These are phyloP conservation scores for Adansonia gregorii DNA, from an alignment of 441 rosid species.

Conservation along the genomic window DNA sequence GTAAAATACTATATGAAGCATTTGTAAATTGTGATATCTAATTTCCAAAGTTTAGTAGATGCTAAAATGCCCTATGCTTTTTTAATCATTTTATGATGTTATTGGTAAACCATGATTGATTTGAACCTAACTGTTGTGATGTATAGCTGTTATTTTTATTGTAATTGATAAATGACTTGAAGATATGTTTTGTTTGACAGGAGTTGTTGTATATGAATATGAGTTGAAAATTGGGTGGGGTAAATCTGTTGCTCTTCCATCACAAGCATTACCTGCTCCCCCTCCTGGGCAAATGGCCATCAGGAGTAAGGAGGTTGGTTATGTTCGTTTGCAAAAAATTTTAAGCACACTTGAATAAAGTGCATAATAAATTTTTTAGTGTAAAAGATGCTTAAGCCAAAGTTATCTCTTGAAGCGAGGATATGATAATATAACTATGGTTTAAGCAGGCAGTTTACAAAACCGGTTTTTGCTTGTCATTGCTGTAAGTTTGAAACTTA, in stretches of 20 bases:
- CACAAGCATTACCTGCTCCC: constrained; percentile 99
- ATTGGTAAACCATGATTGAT: constrained; percentile 13
- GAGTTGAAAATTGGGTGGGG: constrained; percentile 99
- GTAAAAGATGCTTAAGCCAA: constrained; percentile 18
- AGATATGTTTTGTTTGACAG: constrained; percentile 49
- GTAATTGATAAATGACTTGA: constrained; percentile 11
- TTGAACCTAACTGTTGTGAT: constrained; percentile 5
- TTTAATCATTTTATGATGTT: constrained; percentile 10
- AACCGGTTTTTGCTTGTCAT: constrained; percentile 17
- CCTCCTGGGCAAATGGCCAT: constrained; percentile 99
- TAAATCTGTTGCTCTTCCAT: constrained; percentile 98
- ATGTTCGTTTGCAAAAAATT: constrained; percentile 29
- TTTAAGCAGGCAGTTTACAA: constrained; percentile 7
- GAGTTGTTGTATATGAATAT: constrained; percentile 91
- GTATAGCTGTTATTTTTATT: not conserved
- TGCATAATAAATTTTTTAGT: constrained; percentile 16
- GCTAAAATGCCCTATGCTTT: not conserved
- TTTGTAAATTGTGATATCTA: constrained; percentile 11
- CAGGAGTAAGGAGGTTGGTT: constrained; percentile 95
- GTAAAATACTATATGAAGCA: not conserved
- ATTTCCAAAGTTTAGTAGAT: not conserved
- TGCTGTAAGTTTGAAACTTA: constrained; percentile 33
- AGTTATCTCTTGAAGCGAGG: constrained; percentile 17
- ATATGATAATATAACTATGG: constrained; percentile 19
- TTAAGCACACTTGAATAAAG: constrained; percentile 25